These are phyloP conservation scores for Osmanthus fragrans DNA, from an alignment of 257 asterid genomes.

Conservation along the genomic window DNA sequence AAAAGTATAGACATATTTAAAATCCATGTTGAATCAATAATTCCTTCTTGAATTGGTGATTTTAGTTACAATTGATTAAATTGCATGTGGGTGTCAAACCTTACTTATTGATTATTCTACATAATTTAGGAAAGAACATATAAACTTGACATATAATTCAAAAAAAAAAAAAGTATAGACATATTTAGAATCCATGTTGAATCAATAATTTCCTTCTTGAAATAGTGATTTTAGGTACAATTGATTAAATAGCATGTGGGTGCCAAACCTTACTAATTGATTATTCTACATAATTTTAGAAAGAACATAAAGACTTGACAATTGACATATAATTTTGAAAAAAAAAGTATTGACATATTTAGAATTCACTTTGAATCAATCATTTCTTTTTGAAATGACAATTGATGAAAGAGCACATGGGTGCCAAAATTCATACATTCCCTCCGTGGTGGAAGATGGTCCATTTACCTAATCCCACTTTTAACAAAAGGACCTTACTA, in stretches of 20 bases:
- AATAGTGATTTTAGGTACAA: background rate
- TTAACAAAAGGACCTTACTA: too few relatives aligned
- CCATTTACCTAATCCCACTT: background rate
- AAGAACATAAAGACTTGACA: background rate
- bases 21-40: too few relatives aligned
- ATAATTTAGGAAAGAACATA: too few relatives aligned
- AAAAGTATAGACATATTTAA: too few relatives aligned
- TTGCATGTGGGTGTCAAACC: too few relatives aligned
- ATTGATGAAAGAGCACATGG: slow-evolving; percentile 4
- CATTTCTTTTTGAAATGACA: background rate
- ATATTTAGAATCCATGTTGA: too few relatives aligned
- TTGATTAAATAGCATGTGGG: background rate
- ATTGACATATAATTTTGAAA: too few relatives aligned
- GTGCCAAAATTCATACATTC: background rate
- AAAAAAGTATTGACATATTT: background rate
- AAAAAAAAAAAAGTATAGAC: background rate
- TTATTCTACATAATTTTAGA: background rate
- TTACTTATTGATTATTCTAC: too few relatives aligned
- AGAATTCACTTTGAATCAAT: background rate
- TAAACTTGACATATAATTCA: too few relatives aligned
- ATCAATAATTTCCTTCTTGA: background rate
- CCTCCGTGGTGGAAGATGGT: slow-evolving; percentile 24
- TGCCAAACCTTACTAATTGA: too few relatives aligned
- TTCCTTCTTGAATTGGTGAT: too few relatives aligned
- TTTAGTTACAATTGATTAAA: too few relatives aligned